Conservation (phyloP, 1,284 basidiomycete species). For the Cutaneotrichosporon dermatis region DNA sequence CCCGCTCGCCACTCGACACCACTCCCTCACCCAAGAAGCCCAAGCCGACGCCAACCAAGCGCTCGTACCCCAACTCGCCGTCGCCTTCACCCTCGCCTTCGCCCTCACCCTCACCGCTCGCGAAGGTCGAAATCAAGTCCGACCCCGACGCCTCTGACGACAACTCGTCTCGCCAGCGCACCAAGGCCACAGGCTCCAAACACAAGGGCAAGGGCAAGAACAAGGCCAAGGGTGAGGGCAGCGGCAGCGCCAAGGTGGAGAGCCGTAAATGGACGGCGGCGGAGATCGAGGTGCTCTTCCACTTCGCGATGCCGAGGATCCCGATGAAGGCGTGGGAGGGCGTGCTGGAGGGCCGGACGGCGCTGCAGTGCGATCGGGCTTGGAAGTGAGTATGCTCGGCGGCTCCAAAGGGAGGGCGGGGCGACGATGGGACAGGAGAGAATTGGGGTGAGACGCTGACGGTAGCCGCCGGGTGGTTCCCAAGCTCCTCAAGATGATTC, state of each 20-base stretch:
- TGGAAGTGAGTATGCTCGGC: constrained; percentile 1
- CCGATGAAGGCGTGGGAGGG: constrained; percentile 2
- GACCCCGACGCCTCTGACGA: not conserved
- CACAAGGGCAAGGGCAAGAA: not conserved
- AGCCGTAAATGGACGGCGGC: constrained; percentile 2
- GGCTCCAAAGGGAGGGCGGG: too few relatives aligned
- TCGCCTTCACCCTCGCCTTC: too few relatives aligned
- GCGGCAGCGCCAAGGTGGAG: not conserved
- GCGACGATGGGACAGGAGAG: too few relatives aligned
- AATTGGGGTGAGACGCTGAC: not conserved
- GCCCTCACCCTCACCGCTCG: too few relatives aligned
- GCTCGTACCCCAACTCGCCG: too few relatives aligned
- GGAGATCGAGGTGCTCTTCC: not conserved
- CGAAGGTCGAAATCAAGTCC: not conserved
- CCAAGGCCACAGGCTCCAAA: too few relatives aligned
- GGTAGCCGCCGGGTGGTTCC: not conserved
- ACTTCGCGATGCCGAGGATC: not conserved
- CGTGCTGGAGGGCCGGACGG: not conserved
- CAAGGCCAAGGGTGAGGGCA: not conserved
- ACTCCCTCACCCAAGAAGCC: not conserved
- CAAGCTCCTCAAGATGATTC: constrained; percentile 1
- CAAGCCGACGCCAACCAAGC: too few relatives aligned
- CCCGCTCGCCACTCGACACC: not conserved
- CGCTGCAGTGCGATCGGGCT: constrained; percentile 1
- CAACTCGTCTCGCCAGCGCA: too few relatives aligned